A percentile compares a stretch with the other conserved stretches of the same genome.
These are phyloP conservation scores for Penicillium cataractarum DNA, from an alignment of 495 filamentous ascomycete genomes.

Conservation along the genomic window DNA sequence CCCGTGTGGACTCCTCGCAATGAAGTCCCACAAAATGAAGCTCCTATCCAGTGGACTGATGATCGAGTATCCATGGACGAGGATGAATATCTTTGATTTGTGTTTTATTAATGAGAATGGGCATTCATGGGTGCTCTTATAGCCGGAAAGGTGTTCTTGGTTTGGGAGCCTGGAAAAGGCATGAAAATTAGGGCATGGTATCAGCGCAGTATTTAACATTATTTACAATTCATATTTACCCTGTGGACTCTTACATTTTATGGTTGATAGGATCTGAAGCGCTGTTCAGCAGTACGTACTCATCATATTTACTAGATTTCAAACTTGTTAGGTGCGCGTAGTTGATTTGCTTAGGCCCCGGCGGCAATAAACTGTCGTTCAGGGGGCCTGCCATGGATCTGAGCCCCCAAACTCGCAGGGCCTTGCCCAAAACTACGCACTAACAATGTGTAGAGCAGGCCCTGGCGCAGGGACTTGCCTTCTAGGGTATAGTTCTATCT, in stretches of 20 bases:
- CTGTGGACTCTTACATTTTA: not conserved
- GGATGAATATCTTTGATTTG: slow-evolving; percentile 39
- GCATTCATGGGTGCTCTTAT: not conserved
- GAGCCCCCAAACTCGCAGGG: too few relatives aligned
- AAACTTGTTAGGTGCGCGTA: too few relatives aligned
- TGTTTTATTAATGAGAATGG: not conserved
- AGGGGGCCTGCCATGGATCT: not conserved
- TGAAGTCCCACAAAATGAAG: slow-evolving; percentile 15
- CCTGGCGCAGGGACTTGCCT: too few relatives aligned
- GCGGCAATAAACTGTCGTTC: not conserved
- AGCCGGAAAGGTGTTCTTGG: not conserved
- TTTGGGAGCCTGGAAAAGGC: not conserved
- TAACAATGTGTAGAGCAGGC: too few relatives aligned
- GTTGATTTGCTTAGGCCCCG: not conserved
- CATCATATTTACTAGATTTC: not conserved
- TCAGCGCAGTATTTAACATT: slow-evolving; percentile 1
- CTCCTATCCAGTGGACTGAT: slow-evolving; percentile 18
- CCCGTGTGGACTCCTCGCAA: slow-evolving; percentile 22
- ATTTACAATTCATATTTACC: not conserved
- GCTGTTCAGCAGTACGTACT: not conserved
- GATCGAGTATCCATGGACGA: slow-evolving; percentile 38
- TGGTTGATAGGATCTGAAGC: not conserved
- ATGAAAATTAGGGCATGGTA: not conserved
- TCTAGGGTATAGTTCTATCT: too few relatives aligned
- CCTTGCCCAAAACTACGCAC: too few relatives aligned